phyloP scores from a whole-genome alignment of 1,139 yeast genomes.

The Diutina sp. region DNA sequence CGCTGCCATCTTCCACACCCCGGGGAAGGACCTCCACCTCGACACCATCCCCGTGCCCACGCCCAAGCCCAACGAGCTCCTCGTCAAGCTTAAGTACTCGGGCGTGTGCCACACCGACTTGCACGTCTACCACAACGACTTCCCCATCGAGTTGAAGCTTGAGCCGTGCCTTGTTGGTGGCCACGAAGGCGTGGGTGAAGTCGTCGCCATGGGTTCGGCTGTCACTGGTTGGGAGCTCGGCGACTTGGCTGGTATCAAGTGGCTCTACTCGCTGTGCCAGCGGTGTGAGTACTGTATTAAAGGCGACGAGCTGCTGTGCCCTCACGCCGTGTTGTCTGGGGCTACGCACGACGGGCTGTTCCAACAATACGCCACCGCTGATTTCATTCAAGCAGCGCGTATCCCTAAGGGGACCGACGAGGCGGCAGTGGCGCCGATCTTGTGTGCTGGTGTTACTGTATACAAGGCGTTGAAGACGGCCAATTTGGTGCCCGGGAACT shows the following conservation, averaged over 20 bases:
- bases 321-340: constrained; percentile 58
- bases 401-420: constrained; percentile 61
- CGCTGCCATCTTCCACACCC: constrained; percentile 58
- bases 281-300: constrained; percentile 61
- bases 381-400: constrained; percentile 75
- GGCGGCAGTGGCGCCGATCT: constrained; percentile 64
- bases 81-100: constrained; percentile 50
- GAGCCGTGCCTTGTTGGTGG: constrained; percentile 58
- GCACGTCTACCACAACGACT: constrained; percentile 67
- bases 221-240: constrained; percentile 65
- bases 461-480: constrained; percentile 74
- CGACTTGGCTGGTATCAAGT: constrained; percentile 68
- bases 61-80: constrained; percentile 46
- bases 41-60: constrained; percentile 52
- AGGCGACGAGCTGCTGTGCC: constrained; percentile 60
- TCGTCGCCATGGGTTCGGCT: constrained; percentile 58
- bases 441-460: constrained; percentile 79
- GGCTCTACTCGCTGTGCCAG: constrained; percentile 69
- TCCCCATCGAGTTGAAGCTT: constrained; percentile 52
- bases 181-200: constrained; percentile 82
- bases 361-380: constrained; percentile 80
- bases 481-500: constrained; percentile 52
- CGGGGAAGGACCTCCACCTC: constrained; percentile 52
- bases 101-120: constrained; percentile 62
- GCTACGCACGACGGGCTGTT: constrained; percentile 75